These are phyloP conservation scores for Sclerospora graminicola DNA, from an alignment of 352 stramenopile genomes.

Conservation along the genomic window DNA sequence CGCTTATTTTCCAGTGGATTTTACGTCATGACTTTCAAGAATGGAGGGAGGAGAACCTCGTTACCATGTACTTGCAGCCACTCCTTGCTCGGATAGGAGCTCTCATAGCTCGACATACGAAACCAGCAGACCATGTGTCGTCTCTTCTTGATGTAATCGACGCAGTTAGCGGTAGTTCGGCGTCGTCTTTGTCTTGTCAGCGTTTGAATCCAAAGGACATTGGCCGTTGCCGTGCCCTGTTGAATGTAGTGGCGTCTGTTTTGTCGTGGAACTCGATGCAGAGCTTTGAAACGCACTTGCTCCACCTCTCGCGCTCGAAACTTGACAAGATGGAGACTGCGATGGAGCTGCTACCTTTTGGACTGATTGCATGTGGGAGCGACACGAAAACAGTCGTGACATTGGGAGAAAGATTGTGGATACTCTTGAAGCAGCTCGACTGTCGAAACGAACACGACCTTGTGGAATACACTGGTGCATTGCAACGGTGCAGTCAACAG, in stretches of 20 bases:
- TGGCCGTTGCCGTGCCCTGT: conserved; percentile 16
- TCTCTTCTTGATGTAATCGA: conserved; percentile 26
- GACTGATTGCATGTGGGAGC: conserved; percentile 10
- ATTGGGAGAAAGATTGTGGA: conserved; percentile 15
- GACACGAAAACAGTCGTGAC: conserved; percentile 10
- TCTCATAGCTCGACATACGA: conserved; percentile 12
- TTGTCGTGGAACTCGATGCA: conserved; percentile 14
- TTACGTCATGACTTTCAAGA: conserved; percentile 26
- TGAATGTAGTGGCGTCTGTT: conserved; percentile 14
- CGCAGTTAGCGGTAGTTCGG: conserved; percentile 13
- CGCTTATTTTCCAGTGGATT: conserved; percentile 23
- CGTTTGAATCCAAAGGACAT: conserved; percentile 1
- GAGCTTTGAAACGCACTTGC: conserved; percentile 16
- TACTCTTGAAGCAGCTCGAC: conserved; percentile 7
- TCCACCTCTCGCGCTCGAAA: background rate
- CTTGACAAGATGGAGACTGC: background rate
- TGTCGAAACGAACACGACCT: background rate
- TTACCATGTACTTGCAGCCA: conserved; percentile 8
- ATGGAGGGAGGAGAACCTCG: conserved; percentile 11
- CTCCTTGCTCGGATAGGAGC: conserved; percentile 13
- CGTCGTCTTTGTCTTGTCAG: conserved; percentile 1
- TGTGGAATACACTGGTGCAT: conserved; percentile 2
- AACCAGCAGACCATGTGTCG: conserved; percentile 16
- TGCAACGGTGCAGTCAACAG: conserved; percentile 13
- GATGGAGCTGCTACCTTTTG: conserved; percentile 15